Conservation (phyloP, 257 asterid species). For the Lithospermum erythrorhizon region DNA sequence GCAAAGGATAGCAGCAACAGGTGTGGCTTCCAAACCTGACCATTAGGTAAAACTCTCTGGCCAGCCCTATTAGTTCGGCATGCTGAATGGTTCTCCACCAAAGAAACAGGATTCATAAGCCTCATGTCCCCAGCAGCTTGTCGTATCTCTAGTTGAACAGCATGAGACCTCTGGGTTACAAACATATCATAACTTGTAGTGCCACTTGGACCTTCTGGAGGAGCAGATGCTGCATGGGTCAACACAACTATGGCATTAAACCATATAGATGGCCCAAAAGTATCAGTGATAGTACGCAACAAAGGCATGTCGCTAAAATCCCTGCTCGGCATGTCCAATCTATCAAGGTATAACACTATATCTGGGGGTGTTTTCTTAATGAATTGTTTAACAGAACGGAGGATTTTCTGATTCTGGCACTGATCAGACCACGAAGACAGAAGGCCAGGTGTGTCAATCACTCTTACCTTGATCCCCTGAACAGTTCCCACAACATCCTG, state of each 20-base stretch:
- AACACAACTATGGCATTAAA: slow-evolving; percentile 95
- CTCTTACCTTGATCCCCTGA: slow-evolving; percentile 92
- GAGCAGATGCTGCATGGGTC: slow-evolving; percentile 98
- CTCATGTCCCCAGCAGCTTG: slow-evolving; percentile 98
- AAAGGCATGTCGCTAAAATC: slow-evolving; percentile 89
- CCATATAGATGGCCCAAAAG: slow-evolving; percentile 94
- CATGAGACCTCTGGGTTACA: slow-evolving; percentile 93
- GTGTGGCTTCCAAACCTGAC: slow-evolving; percentile 99
- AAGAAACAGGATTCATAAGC: slow-evolving; percentile 91
- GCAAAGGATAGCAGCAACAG: slow-evolving; percentile 87
- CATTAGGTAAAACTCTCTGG: slow-evolving; percentile 96
- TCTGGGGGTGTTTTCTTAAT: slow-evolving; percentile 89
- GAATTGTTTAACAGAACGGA: slow-evolving; percentile 61
- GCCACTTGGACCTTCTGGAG: slow-evolving; percentile 95
- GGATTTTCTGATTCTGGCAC: slow-evolving; percentile 75
- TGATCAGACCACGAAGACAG: slow-evolving; percentile 96
- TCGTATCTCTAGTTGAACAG: slow-evolving; percentile 93
- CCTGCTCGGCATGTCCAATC: slow-evolving; percentile 90
- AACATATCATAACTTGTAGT: slow-evolving; percentile 91
- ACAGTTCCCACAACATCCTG: slow-evolving; percentile 97
- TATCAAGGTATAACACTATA: slow-evolving; percentile 88
- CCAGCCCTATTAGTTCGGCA: slow-evolving; percentile 98
- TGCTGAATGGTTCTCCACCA: slow-evolving; percentile 94
- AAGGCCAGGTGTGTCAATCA: slow-evolving; percentile 94
- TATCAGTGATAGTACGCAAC: slow-evolving; percentile 76